Evolutionary conservation across 495 filamentous ascomycete species (phyloP).

Genomic region (Tuber microsphaerosporum): DNA sequence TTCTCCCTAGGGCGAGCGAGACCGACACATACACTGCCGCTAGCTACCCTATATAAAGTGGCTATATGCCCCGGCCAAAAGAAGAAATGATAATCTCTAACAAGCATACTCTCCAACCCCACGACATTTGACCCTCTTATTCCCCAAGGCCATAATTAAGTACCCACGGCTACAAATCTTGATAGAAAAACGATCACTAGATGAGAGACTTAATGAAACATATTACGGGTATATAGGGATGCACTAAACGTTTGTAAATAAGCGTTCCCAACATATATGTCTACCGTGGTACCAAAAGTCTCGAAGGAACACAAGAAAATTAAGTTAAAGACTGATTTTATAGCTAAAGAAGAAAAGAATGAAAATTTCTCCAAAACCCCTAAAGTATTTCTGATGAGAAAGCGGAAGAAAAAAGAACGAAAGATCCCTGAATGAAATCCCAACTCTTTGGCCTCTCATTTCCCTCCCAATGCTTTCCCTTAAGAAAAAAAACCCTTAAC

Average conservation of each 20-base stretch:
- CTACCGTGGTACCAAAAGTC: neutral
- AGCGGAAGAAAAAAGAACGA: neutral
- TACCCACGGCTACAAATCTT: no score
- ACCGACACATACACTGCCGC: neutral
- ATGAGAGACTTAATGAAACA: neutral
- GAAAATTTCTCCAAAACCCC: neutral
- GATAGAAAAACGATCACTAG: no score
- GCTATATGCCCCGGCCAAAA: neutral
- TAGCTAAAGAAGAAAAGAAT: neutral
- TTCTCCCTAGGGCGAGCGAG: neutral
- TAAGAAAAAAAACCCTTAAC: neutral
- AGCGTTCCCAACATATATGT: neutral
- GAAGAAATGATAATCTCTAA: neutral
- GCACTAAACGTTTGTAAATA: neutral
- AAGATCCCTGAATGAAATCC: neutral
- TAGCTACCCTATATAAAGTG: neutral
- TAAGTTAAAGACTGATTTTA: neutral
- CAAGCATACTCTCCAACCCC: no score
- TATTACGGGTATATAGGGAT: neutral
- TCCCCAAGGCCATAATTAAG: neutral
- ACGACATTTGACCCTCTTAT: no score
- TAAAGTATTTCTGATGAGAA: neutral
- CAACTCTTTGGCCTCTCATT: neutral
- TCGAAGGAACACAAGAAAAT: neutral
- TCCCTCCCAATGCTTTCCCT: neutral